Conservation (phyloP, 2,329 filamentous ascomycete genomes). For the Colletotrichum orchidophilum region DNA sequence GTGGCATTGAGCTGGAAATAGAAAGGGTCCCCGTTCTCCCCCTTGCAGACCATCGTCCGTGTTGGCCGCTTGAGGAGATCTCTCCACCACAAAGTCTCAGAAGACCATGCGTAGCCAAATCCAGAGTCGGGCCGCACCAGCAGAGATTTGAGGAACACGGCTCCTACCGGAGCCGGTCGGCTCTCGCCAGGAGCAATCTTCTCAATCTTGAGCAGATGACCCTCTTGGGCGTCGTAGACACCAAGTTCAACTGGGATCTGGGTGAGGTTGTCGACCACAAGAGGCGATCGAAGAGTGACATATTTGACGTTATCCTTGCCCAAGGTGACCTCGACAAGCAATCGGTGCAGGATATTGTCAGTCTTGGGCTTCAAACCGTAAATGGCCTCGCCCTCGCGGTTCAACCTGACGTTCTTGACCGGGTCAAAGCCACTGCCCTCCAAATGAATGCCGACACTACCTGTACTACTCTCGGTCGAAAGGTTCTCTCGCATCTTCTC, state of each 20-base stretch:
- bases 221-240: constrained; percentile 86
- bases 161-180: constrained; percentile 89
- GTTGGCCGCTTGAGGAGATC: constrained; percentile 88
- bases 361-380: constrained; percentile 91
- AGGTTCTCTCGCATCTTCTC: constrained; percentile 95
- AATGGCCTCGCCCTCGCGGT: constrained; percentile 91
- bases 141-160: constrained; percentile 87
- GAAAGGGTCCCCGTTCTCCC: constrained; percentile 88
- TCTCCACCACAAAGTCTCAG: constrained; percentile 90
- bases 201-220: constrained; percentile 94
- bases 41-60: constrained; percentile 86
- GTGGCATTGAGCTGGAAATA: constrained; percentile 95
- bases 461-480: constrained; percentile 81
- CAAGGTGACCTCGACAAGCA: constrained; percentile 90
- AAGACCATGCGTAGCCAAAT: constrained; percentile 96
- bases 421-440: constrained; percentile 95
- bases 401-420: constrained; percentile 87
- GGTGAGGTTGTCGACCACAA: constrained; percentile 94
- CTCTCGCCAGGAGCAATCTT: constrained; percentile 94
- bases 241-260: constrained; percentile 96
- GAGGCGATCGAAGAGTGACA: constrained; percentile 91
- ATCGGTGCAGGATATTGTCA: constrained; percentile 84
- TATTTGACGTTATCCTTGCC: constrained; percentile 98
- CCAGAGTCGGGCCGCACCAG: constrained; percentile 92
- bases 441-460: constrained; percentile 82